Evolutionary conservation across 495 filamentous ascomycete species (phyloP).

Genomic region (Talaromyces proteolyticus): DNA sequence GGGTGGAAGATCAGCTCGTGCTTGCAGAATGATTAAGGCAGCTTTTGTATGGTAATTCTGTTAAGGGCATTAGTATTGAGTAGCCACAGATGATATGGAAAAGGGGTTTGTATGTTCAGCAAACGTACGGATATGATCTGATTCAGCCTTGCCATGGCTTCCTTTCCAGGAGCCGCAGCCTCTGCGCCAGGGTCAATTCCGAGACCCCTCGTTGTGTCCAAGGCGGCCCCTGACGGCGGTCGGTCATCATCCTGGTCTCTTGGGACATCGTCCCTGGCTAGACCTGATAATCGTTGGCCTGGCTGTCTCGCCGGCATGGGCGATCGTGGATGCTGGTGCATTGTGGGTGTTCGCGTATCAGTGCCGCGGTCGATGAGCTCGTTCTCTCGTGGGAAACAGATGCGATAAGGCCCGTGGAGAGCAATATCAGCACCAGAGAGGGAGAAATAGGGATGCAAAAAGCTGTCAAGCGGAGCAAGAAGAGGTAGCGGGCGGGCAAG

Average conservation of each 20-base stretch:
- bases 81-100: not conserved
- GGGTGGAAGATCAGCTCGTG: constrained; percentile 64
- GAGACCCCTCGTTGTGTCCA: constrained; percentile 25
- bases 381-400: not conserved
- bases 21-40: constrained; percentile 76
- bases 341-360: constrained; percentile 20
- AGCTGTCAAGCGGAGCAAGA: not conserved
- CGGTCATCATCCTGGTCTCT: constrained; percentile 50
- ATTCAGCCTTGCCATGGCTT: constrained; percentile 69
- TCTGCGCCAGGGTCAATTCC: constrained; percentile 39
- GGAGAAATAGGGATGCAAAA: not conserved
- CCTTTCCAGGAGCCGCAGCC: constrained; percentile 33
- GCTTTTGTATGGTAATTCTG: constrained; percentile 92
- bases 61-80: not conserved
- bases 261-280: constrained; percentile 63
- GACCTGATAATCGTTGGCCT: constrained; percentile 59
- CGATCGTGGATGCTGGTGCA: constrained; percentile 83
- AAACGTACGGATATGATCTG: constrained; percentile 80
- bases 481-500: not conserved
- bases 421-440: not conserved
- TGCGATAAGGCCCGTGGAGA: not conserved
- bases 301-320: constrained; percentile 61
- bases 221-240: constrained; percentile 27
- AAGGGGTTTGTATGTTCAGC: not conserved
- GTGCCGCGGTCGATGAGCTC: not conserved